phyloP scores from a whole-genome alignment of 202 grass and related monocot species.

The Setaria italica region DNA sequence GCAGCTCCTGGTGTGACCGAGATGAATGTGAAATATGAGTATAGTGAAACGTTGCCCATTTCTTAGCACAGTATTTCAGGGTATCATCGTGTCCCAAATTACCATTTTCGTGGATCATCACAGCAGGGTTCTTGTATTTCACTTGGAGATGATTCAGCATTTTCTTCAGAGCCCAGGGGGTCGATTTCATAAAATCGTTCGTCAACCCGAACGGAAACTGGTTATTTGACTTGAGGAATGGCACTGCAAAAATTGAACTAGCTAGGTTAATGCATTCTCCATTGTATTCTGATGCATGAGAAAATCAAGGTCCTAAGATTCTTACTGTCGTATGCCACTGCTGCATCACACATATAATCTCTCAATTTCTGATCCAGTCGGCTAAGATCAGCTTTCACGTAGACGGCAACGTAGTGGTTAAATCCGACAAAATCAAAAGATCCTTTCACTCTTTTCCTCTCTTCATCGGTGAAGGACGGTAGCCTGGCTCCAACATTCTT shows the following conservation, averaged over 20 bases:
- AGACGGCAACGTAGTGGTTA: conserved; percentile 70
- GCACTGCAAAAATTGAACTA: conserved; percentile 45
- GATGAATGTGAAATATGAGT: background rate
- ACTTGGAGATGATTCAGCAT: conserved; percentile 72
- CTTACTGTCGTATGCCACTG: conserved; percentile 62
- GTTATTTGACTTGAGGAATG: conserved; percentile 45
- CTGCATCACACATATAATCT: conserved; percentile 75
- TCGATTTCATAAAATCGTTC: background rate
- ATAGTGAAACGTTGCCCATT: background rate
- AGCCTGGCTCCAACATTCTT: conserved; percentile 71
- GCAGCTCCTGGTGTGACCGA: conserved; percentile 56
- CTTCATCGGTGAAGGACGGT: conserved; percentile 62
- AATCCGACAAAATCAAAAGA: conserved; percentile 91
- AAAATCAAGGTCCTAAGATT: background rate
- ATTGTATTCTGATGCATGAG: conserved; percentile 3
- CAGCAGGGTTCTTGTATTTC: conserved; percentile 73
- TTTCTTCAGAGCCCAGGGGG: conserved; percentile 77
- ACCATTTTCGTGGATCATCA: conserved; percentile 94
- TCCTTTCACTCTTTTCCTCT: conserved; percentile 51
- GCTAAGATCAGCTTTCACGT: conserved; percentile 61
- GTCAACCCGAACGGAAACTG: conserved; percentile 40
- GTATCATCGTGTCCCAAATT: background rate
- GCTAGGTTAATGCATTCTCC: background rate
- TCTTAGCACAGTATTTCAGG: background rate
- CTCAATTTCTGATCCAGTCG: conserved; percentile 45